Conservation (phyloP, 1,139 yeast genomes). For the Pneumocystis murina region DNA sequence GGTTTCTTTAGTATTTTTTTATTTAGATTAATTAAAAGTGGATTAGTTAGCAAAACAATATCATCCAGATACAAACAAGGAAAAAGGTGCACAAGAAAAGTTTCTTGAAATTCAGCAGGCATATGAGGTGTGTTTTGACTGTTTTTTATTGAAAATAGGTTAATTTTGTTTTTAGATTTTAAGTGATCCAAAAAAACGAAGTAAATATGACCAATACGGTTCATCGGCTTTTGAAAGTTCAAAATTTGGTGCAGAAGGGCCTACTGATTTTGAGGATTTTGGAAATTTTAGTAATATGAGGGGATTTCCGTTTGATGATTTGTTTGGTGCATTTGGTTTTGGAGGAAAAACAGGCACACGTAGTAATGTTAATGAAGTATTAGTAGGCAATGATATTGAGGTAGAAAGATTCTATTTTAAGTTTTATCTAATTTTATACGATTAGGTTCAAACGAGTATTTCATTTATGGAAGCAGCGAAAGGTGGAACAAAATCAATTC, state of each 20-base stretch:
- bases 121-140: conserved; percentile 36
- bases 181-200: conserved; percentile 72
- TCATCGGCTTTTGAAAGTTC: conserved; percentile 62
- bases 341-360: conserved; percentile 27
- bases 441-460: conserved; percentile 42
- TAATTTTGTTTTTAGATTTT: conserved; percentile 30
- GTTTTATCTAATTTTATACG: not conserved
- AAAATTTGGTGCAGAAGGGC: conserved; percentile 34
- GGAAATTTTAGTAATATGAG: conserved; percentile 17
- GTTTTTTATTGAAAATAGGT: not conserved
- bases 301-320: conserved; percentile 59
- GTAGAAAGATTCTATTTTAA: conserved; percentile 15
- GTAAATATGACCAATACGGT: conserved; percentile 86
- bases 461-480: conserved; percentile 76
- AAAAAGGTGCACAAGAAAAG: conserved; percentile 67
- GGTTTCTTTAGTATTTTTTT: not conserved
- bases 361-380: conserved; percentile 24
- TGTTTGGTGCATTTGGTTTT: conserved; percentile 65
- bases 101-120: conserved; percentile 92
- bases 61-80: conserved; percentile 95
- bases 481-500: conserved; percentile 52
- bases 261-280: conserved; percentile 22
- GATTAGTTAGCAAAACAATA: conserved; percentile 69
- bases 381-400: conserved; percentile 80
- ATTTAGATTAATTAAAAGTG: not conserved